Base-by-base conservation (phyloP, 2,329 filamentous ascomycete genomes). In the Chaetothyriales sp. region DNA sequence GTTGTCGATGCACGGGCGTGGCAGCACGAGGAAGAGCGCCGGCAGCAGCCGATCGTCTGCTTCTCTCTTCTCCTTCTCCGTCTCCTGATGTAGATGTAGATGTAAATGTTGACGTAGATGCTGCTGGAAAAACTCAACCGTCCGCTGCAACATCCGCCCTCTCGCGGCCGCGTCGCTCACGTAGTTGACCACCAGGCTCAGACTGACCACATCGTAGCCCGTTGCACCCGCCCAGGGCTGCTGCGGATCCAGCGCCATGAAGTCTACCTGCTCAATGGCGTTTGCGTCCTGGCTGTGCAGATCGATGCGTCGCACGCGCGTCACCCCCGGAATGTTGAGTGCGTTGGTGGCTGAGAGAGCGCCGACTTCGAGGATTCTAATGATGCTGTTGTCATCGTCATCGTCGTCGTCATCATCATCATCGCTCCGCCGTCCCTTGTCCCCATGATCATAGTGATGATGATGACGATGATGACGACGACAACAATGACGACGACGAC, bases 161-260 rank as follows among this genome's bases (percentile, higher is more conserved):
- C 89, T 78, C 4, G 75, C 77, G 29, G 70, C 69, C 2, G 88
- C 77, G 59, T 89, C 82, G 0, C 90, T 86, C 2, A 97, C 89
- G 64, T 89, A 98, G 67, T 98, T 98, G 56, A 98, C 74, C 4
- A 98, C 92, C 50, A 98, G 72, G 7, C 89, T 95, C 20, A 98
- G 73, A 48, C 89, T 95, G 62, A 98, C 83, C 49, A 97, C 79
- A 65, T 98, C 87, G 65, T 97, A 97, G 5, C 77, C 53, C 49
- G 44, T 9, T 40, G 15, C 6, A 49, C 45, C 19, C 44, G 49
- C 1, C 54, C 49, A 47, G 6, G 59, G 66, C 4, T 49, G 29
- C 0, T 90, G 90, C 2, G 90, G 67, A 0, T 89, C 86, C 22
- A 89, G 77, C 59, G 87, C 71, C 89, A 98, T 95, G 63, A 98